Conservation (phyloP, 257 asterid genomes). For the Solanum tarijense region DNA sequence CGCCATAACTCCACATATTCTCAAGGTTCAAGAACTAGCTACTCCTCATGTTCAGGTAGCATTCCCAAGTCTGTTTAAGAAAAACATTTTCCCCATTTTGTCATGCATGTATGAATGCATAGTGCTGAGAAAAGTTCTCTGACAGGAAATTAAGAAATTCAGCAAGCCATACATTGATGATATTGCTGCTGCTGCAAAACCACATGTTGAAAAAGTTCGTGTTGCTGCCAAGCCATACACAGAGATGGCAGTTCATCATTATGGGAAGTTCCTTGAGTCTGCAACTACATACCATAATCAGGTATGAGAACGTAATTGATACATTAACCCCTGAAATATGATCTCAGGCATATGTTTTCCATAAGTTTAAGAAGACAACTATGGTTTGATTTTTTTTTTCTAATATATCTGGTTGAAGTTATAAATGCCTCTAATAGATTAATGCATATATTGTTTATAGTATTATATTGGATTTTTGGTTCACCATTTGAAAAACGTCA, state of each 20-base stretch:
- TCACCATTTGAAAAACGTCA: neutral
- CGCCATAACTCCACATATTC: conserved; percentile 54
- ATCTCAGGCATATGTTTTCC: neutral
- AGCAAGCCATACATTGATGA: conserved; percentile 82
- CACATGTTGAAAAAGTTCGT: conserved; percentile 63
- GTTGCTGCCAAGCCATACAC: conserved; percentile 56
- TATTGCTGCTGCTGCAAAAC: conserved; percentile 68
- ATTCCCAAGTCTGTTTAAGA: neutral
- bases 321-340: neutral
- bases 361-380: neutral
- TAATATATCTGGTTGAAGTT: neutral
- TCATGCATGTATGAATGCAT: neutral
- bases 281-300: conserved; percentile 69
- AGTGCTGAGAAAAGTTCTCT: neutral
- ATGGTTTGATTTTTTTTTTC: neutral
- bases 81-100: neutral
- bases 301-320: conserved; percentile 23
- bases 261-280: conserved; percentile 62
- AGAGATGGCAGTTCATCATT: conserved; percentile 43
- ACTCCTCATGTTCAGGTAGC: conserved; percentile 71
- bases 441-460: neutral
- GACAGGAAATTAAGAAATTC: conserved; percentile 58
- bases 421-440: neutral
- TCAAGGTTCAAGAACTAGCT: conserved; percentile 58
- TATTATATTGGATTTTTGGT: neutral